Percentiles rank a stretch among this genome's conserved stretches.
Evolutionary conservation across 2,329 filamentous ascomycete species (phyloP).

Genomic region (Penicillium griseofulvum): DNA sequence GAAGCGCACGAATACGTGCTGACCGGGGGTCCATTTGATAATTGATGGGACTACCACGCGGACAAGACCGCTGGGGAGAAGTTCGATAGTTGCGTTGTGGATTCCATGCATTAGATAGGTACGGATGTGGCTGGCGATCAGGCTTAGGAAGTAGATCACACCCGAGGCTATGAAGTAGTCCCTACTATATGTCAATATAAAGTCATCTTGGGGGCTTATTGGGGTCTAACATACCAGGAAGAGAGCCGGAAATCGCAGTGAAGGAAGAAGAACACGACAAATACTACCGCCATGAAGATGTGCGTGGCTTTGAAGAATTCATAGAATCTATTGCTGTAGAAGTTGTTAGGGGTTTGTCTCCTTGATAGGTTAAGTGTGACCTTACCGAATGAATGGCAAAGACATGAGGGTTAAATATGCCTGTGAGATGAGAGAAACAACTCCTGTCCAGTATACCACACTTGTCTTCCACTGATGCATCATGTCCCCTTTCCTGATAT

Average conservation of each 20-base stretch:
- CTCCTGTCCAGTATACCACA: slow-evolving; percentile 56
- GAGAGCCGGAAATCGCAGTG: slow-evolving; percentile 56
- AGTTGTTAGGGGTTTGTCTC: neutral
- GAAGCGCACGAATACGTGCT: slow-evolving; percentile 58
- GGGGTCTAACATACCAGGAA: slow-evolving; percentile 45
- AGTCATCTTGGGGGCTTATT: neutral
- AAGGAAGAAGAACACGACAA: slow-evolving; percentile 58
- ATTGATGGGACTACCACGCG: slow-evolving; percentile 45
- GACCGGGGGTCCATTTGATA: slow-evolving; percentile 50
- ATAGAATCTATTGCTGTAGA: slow-evolving; percentile 50
- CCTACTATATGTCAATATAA: slow-evolving; percentile 31
- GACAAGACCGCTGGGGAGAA: slow-evolving; percentile 43
- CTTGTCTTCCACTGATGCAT: slow-evolving; percentile 45
- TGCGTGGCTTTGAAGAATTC: slow-evolving; percentile 61
- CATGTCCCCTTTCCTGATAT: slow-evolving; percentile 52
- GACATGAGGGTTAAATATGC: slow-evolving; percentile 58
- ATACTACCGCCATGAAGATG: slow-evolving; percentile 50
- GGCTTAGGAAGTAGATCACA: slow-evolving; percentile 49
- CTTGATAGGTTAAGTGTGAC: neutral
- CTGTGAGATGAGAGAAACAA: slow-evolving; percentile 54
- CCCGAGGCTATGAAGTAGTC: slow-evolving; percentile 60
- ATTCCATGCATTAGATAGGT: slow-evolving; percentile 52
- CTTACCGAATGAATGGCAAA: slow-evolving; percentile 50
- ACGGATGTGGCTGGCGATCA: slow-evolving; percentile 45
- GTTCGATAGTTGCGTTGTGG: slow-evolving; percentile 42